Percentiles rank a stretch among this genome's conserved stretches.
Evolutionary conservation across 306 rosid genomes (phyloP).

Genomic region (Hippophae gyantsensis): DNA sequence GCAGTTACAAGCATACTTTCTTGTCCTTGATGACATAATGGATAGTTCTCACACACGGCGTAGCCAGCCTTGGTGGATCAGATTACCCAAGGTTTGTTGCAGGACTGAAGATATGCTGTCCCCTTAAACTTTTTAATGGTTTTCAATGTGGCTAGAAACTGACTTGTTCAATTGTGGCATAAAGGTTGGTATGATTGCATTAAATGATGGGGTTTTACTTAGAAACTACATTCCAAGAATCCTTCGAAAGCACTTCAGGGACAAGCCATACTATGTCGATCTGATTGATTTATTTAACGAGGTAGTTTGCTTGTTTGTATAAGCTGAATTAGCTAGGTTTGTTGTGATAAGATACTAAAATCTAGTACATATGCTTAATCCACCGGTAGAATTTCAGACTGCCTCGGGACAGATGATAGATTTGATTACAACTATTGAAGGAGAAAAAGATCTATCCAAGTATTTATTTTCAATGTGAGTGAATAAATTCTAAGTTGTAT

Average conservation of each 20-base stretch:
- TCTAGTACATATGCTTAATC: not conserved
- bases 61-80: constrained; percentile 37
- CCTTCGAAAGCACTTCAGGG: constrained; percentile 65
- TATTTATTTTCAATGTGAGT: constrained; percentile 76
- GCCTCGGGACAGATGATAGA: constrained; percentile 90
- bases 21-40: constrained; percentile 36
- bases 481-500: not conserved
- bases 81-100: constrained; percentile 29
- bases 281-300: constrained; percentile 80
- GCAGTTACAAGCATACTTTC: constrained; percentile 37
- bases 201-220: constrained; percentile 58
- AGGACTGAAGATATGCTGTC: not conserved
- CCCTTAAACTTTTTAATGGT: not conserved
- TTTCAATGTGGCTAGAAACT: constrained; percentile 7
- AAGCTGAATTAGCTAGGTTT: constrained; percentile 1
- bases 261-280: constrained; percentile 65
- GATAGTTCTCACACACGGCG: constrained; percentile 33
- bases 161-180: constrained; percentile 3
- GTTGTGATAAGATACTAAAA: not conserved
- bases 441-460: constrained; percentile 73
- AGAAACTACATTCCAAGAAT: constrained; percentile 65
- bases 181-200: constrained; percentile 73
- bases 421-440: constrained; percentile 68
- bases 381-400: constrained; percentile 80
- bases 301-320: constrained; percentile 31